Percentiles rank a stretch among this genome's conserved stretches.
Conservation (phyloP, 2,329 filamentous ascomycete genomes). For the Ciborinia camelliae region DNA sequence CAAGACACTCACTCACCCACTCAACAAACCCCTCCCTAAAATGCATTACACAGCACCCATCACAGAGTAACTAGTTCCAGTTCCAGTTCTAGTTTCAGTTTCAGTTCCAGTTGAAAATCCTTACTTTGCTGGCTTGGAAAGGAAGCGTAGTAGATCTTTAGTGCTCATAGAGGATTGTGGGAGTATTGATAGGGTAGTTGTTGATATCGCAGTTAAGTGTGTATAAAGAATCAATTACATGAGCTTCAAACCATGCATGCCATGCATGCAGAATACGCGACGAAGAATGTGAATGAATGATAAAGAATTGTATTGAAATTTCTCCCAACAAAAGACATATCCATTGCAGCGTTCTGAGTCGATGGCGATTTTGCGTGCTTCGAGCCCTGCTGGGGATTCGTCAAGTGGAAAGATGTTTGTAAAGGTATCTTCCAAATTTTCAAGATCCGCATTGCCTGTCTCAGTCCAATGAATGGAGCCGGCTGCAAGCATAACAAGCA, state of each 20-base stretch:
- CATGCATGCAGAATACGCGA: not conserved
- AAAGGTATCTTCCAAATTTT: constrained; percentile 72
- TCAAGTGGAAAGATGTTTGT: constrained; percentile 97
- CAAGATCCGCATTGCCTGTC: constrained; percentile 47
- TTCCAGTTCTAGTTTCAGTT: too few species aligned
- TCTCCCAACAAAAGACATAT: constrained; percentile 58
- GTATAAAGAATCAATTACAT: constrained; percentile 3
- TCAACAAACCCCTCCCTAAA: too few species aligned
- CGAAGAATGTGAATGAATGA: not conserved
- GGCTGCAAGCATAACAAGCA: not conserved
- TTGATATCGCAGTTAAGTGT: constrained; percentile 1
- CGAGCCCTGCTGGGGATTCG: constrained; percentile 62
- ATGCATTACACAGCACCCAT: too few species aligned
- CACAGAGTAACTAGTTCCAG: too few species aligned
- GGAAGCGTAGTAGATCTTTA: constrained; percentile 85
- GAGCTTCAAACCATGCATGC: constrained; percentile 7
- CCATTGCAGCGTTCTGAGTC: constrained; percentile 64
- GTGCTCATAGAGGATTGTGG: constrained; percentile 73
- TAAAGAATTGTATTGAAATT: not conserved
- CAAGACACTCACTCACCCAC: too few species aligned
- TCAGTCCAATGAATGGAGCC: constrained; percentile 28
- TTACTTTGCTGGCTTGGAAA: constrained; percentile 92
- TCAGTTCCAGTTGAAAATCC: constrained; percentile 42
- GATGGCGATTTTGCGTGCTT: constrained; percentile 72
- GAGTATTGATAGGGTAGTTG: not conserved